These are phyloP conservation scores for Schizosaccharomyces pombe DNA, from an alignment of 805 yeast species.

Conservation along the genomic window DNA sequence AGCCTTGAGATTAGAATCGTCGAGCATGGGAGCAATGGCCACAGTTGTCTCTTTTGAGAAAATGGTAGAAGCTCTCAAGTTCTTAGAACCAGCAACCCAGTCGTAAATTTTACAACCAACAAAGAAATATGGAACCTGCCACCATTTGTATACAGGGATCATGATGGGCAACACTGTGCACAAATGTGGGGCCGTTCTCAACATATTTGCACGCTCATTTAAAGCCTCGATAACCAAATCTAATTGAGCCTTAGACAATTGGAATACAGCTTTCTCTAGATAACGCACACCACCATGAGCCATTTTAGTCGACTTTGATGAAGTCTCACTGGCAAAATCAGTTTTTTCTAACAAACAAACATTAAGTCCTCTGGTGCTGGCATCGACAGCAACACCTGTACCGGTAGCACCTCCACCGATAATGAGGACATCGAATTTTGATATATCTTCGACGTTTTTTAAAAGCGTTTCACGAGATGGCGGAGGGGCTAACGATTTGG, in stretches of 20 bases:
- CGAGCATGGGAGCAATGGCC: constrained; percentile 69
- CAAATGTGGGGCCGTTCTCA: constrained; percentile 80
- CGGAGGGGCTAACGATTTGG: background rate
- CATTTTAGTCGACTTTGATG: constrained; percentile 83
- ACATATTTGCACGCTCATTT: constrained; percentile 63
- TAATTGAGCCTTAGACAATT: constrained; percentile 70
- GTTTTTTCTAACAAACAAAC: constrained; percentile 68
- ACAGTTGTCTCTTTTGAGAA: constrained; percentile 41
- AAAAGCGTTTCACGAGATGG: background rate
- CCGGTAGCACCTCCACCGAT: constrained; percentile 97
- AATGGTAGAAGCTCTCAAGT: constrained; percentile 54
- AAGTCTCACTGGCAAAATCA: constrained; percentile 82
- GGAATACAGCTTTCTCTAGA: constrained; percentile 82
- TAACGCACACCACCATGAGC: constrained; percentile 96
- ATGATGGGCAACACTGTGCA: constrained; percentile 68
- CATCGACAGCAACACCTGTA: constrained; percentile 79
- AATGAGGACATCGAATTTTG: constrained; percentile 45
- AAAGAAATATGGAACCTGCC: constrained; percentile 89
- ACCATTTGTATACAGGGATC: constrained; percentile 87
- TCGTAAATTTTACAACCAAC: constrained; percentile 82
- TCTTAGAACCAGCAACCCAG: constrained; percentile 73
- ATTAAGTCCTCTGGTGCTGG: constrained; percentile 69
- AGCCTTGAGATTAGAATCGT: constrained; percentile 56
- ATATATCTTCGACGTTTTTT: background rate
- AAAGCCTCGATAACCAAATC: constrained; percentile 75